A percentile compares a stretch with the other conserved stretches of the same genome.
Conservation (phyloP, 2,329 filamentous ascomycete species). For the Fusarium transvaalense region DNA sequence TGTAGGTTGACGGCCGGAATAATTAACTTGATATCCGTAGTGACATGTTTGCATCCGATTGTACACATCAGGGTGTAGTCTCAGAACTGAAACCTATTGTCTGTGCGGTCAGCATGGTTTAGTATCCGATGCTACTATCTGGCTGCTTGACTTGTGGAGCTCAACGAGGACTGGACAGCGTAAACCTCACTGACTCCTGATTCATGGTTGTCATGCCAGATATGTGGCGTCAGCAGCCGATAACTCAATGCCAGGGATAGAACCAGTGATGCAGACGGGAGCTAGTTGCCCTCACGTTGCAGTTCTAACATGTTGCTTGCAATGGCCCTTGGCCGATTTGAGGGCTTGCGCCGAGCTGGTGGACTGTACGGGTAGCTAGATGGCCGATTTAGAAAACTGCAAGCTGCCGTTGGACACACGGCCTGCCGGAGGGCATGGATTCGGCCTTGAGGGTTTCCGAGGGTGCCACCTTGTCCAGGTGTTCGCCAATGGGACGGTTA, state of each 20-base stretch:
- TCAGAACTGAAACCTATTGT: slow-evolving; percentile 42
- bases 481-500: slow-evolving; percentile 53
- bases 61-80: slow-evolving; percentile 36
- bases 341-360: slow-evolving; percentile 49
- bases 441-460: slow-evolving; percentile 45
- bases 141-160: slow-evolving; percentile 46
- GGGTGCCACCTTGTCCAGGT: slow-evolving; percentile 48
- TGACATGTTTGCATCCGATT: slow-evolving; percentile 24
- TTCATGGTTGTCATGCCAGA: slow-evolving; percentile 48
- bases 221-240: slow-evolving; percentile 49
- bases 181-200: slow-evolving; percentile 38
- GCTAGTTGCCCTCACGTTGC: slow-evolving; percentile 33
- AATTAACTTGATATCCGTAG: slow-evolving; percentile 17
- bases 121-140: slow-evolving; percentile 35
- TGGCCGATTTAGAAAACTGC: slow-evolving; percentile 46
- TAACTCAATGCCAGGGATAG: slow-evolving; percentile 39
- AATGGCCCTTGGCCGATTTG: slow-evolving; percentile 49
- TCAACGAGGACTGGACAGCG: slow-evolving; percentile 31
- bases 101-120: slow-evolving; percentile 41
- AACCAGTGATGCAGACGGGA: slow-evolving; percentile 35
- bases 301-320: slow-evolving; percentile 35
- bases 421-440: slow-evolving; percentile 42
- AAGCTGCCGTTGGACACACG: slow-evolving; percentile 46
- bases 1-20: background rate
- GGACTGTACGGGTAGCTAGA: slow-evolving; percentile 34